Percentiles rank a stretch among this genome's conserved stretches.
Evolutionary conservation across 441 rosid species (phyloP).

Genomic region (Erysimum cheiri): DNA sequence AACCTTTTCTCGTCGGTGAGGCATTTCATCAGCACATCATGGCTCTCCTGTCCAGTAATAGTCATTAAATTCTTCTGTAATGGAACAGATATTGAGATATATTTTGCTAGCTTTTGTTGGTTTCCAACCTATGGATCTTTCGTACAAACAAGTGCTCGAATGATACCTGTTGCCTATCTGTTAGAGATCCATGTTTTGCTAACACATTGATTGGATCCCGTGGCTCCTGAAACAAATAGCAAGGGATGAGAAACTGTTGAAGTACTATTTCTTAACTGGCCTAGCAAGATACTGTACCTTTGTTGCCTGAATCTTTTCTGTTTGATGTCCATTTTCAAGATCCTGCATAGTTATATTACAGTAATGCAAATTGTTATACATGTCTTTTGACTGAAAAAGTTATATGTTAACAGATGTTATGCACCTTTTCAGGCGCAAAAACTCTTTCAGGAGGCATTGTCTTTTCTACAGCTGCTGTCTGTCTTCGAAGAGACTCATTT

Average conservation of each 20-base stretch:
- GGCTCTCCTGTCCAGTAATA: slow-evolving; percentile 59
- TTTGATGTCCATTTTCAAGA: slow-evolving; percentile 52
- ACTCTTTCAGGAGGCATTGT: slow-evolving; percentile 44
- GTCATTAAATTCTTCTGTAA: not conserved
- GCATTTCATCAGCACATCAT: slow-evolving; percentile 62
- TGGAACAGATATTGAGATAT: slow-evolving; percentile 2
- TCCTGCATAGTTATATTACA: slow-evolving; percentile 46
- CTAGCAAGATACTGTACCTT: slow-evolving; percentile 42
- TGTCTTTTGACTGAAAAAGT: not conserved
- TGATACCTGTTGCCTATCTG: slow-evolving; percentile 66
- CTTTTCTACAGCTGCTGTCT: slow-evolving; percentile 44
- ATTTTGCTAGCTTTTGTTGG: slow-evolving; percentile 21
- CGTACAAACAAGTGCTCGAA: slow-evolving; percentile 23
- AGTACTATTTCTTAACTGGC: slow-evolving; percentile 26
- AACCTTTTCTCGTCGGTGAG: slow-evolving; percentile 57
- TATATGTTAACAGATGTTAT: slow-evolving; percentile 18
- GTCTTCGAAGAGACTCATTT: slow-evolving; percentile 55
- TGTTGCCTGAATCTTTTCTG: slow-evolving; percentile 47
- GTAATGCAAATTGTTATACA: slow-evolving; percentile 19
- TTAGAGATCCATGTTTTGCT: slow-evolving; percentile 61
- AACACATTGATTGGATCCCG: slow-evolving; percentile 44
- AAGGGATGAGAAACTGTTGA: slow-evolving; percentile 24
- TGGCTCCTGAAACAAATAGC: slow-evolving; percentile 55
- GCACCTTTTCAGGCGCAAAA: slow-evolving; percentile 49
- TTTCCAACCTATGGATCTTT: slow-evolving; percentile 14